A percentile compares a stretch with the other conserved stretches of the same genome.
Evolutionary conservation across 257 asterid genomes (phyloP).

Genomic region (Fraxinus quadrangulata): DNA sequence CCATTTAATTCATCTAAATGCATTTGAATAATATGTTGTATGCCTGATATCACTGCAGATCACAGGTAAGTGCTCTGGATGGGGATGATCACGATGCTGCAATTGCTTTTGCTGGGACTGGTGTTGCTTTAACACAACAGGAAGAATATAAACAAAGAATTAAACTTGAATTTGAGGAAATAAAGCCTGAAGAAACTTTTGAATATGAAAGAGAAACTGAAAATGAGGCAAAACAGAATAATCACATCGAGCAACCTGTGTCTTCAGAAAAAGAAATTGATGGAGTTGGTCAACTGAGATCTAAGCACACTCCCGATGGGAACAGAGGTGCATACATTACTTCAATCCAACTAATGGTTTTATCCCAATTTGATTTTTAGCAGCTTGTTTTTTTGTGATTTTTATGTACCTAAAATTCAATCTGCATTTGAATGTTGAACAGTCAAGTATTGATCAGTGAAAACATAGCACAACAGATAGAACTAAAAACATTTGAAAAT

Average conservation of each 20-base stretch:
- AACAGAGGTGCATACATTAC: slow-evolving; percentile 37
- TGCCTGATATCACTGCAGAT: slow-evolving; percentile 52
- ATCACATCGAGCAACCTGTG: slow-evolving; percentile 62
- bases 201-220: slow-evolving; percentile 89
- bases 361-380: background rate
- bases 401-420: background rate
- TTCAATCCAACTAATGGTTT: background rate
- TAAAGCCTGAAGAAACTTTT: slow-evolving; percentile 93
- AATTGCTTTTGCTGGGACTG: slow-evolving; percentile 41
- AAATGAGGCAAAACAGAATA: slow-evolving; percentile 92
- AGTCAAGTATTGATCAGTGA: too few species aligned
- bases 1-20: slow-evolving; percentile 21
- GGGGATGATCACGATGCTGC: slow-evolving; percentile 46
- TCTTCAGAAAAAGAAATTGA: slow-evolving; percentile 53
- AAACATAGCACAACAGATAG: too few species aligned
- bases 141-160: slow-evolving; percentile 65
- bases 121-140: slow-evolving; percentile 47
- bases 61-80: slow-evolving; percentile 45
- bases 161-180: slow-evolving; percentile 96
- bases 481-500: too few species aligned
- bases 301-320: slow-evolving; percentile 42
- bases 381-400: background rate
- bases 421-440: too few species aligned
- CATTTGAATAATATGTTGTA: background rate
- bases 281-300: slow-evolving; percentile 44